A percentile compares a stretch with the other conserved stretches of the same genome.
Evolutionary conservation across 192 early-diverging fungal genomes (phyloP).

Genomic region (Jimgerdemannia flammicorona): DNA sequence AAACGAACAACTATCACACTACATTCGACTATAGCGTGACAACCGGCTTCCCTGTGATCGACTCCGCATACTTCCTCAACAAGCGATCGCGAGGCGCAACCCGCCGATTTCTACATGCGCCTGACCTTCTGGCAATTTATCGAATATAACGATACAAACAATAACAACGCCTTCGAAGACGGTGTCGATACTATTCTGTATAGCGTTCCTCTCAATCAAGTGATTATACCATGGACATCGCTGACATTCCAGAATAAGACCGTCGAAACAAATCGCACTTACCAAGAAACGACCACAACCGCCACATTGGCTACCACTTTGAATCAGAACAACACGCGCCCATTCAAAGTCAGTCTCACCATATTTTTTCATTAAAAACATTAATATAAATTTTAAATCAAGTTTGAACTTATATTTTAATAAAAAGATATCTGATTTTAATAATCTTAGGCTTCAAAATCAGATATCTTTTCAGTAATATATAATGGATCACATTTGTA

Average conservation of each 20-base stretch:
- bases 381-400: too few relatives aligned
- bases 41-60: conserved; percentile 15
- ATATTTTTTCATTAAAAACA: too few relatives aligned
- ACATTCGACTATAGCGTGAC: conserved; percentile 16
- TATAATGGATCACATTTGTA: too few relatives aligned
- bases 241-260: conserved; percentile 19
- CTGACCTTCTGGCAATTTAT: conserved; percentile 19
- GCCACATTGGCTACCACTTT: conserved; percentile 2
- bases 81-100: conserved; percentile 14
- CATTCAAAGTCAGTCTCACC: too few relatives aligned
- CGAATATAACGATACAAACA: conserved; percentile 29
- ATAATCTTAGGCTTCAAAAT: too few relatives aligned
- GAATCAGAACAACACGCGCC: neutral
- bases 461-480: too few relatives aligned
- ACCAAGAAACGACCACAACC: conserved; percentile 12
- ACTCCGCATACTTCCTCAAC: conserved; percentile 24
- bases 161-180: conserved; percentile 26
- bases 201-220: conserved; percentile 16
- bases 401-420: too few relatives aligned
- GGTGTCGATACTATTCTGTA: conserved; percentile 15
- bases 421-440: too few relatives aligned
- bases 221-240: conserved; percentile 10
- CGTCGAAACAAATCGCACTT: conserved; percentile 16
- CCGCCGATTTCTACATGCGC: conserved; percentile 30
- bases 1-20: conserved; percentile 18